phyloP scores from a whole-genome alignment of 805 yeast genomes.

The Cyberlindnera galapagoensis region DNA sequence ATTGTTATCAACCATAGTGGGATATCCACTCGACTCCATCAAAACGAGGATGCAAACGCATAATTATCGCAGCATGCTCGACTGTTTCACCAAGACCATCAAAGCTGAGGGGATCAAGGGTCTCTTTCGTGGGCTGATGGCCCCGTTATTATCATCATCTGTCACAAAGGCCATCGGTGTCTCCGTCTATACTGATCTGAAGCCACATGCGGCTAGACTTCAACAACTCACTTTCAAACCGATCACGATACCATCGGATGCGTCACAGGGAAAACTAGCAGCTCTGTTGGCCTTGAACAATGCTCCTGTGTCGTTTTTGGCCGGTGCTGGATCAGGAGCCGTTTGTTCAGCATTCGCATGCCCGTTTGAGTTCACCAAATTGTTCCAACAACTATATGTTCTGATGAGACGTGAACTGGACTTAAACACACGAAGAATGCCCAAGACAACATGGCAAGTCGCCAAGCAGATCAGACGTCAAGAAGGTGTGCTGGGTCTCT shows the following conservation, averaged over 20 bases:
- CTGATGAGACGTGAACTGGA: constrained; percentile 27
- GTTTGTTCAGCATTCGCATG: constrained; percentile 60
- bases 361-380: constrained; percentile 81
- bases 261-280: constrained; percentile 9
- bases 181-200: constrained; percentile 49
- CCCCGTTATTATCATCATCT: constrained; percentile 65
- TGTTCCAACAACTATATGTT: constrained; percentile 65
- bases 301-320: constrained; percentile 39
- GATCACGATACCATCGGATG: constrained; percentile 4
- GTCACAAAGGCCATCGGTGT: constrained; percentile 61
- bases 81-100: constrained; percentile 52
- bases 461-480: constrained; percentile 47
- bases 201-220: constrained; percentile 33
- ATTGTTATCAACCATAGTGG: constrained; percentile 57
- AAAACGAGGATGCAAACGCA: constrained; percentile 85
- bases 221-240: constrained; percentile 17
- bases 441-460: constrained; percentile 34
- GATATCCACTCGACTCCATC: constrained; percentile 81
- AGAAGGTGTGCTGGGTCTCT: constrained; percentile 60
- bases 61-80: constrained; percentile 46
- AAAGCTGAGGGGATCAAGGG: constrained; percentile 60
- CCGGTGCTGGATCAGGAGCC: constrained; percentile 68
- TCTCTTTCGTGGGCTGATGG: constrained; percentile 69
- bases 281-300: constrained; percentile 26
- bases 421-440: constrained; percentile 28